Evolutionary conservation across 495 filamentous ascomycete genomes (phyloP), one percentile per base, ranked within the genome.

Genomic region (Schizothecium vesticola): DNA sequence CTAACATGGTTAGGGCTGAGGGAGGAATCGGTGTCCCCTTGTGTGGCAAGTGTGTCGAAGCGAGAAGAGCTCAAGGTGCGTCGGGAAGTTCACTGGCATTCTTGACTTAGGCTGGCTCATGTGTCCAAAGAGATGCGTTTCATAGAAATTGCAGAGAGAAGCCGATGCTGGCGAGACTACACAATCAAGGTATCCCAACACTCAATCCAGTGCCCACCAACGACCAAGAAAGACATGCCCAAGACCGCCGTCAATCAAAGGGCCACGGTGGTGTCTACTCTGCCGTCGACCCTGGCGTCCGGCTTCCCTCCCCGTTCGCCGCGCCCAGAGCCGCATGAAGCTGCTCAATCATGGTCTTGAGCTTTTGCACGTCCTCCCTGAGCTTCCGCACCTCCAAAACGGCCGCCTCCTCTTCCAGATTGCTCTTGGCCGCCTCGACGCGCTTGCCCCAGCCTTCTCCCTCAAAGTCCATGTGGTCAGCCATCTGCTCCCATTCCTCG

Each of bases 401-500:
- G n/a, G 87, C 84, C 13, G 80, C 80, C 67, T 96, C 91, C 31
- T 88, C 84, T 70, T 90, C 88, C 6, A 97, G 82, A 80, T 97
- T 90, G 3, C 92, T 90, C 72, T 88, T 91, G 22, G 85, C 88
- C n/a, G 83, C 78, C 55, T 87, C 83, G 0, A 97, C 92, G 70
- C 81, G 86, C 79, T 92, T 89, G 21, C 81, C 81, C 95, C 95
- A 99, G 8, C 88, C 89, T 64, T 93, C 91, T 12, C 84, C 79
- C 73, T 95, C 89, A 69, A 95, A 90, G 73, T 95, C 90, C 9
- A 96, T 73, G 28, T 90, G 86, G 1, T 79, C 82, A 3, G 82
- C 81, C 78, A 94, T 84, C 76, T 94, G 88, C 74, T 98, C 95
- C 95, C 95, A 99, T 75, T 98, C 94, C 77, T 98, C 91, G 13